Conservation (phyloP, 495 filamentous ascomycete genomes). For the Penicillium ochrochloron region DNA sequence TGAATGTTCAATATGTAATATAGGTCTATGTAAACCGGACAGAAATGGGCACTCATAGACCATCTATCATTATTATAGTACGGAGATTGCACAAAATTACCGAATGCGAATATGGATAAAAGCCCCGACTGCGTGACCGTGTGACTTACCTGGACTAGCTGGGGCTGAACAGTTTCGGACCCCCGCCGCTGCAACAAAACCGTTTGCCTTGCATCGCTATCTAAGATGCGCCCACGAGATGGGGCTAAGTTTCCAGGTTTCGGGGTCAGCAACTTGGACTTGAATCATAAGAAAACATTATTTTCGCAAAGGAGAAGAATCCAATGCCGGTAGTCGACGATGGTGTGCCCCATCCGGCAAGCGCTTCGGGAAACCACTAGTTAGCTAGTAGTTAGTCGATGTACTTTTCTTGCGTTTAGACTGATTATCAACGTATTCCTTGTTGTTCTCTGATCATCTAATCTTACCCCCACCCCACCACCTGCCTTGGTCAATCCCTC, state of each 20-base stretch:
- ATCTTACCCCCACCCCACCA: neutral
- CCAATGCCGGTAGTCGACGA: neutral
- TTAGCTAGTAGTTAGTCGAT: neutral
- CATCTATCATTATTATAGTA: too few relatives aligned
- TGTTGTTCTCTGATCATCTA: neutral
- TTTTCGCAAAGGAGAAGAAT: neutral
- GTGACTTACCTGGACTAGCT: neutral
- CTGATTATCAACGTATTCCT: neutral
- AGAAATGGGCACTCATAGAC: neutral
- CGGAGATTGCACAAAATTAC: neutral
- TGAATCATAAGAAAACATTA: neutral
- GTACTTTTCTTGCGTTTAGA: neutral
- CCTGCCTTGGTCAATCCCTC: neutral
- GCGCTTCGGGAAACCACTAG: neutral
- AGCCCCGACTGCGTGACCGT: neutral
- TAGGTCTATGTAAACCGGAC: neutral
- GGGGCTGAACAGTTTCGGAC: neutral
- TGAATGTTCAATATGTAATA: too few relatives aligned
- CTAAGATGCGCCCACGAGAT: too few relatives aligned
- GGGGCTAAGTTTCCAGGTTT: neutral
- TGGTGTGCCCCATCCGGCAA: neutral
- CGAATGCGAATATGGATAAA: neutral
- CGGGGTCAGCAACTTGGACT: neutral
- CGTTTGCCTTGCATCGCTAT: too few relatives aligned
- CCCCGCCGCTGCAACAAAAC: too few relatives aligned